Evolutionary conservation across 805 yeast species (phyloP).

Genomic region (Danielozyma ontarioensis): DNA sequence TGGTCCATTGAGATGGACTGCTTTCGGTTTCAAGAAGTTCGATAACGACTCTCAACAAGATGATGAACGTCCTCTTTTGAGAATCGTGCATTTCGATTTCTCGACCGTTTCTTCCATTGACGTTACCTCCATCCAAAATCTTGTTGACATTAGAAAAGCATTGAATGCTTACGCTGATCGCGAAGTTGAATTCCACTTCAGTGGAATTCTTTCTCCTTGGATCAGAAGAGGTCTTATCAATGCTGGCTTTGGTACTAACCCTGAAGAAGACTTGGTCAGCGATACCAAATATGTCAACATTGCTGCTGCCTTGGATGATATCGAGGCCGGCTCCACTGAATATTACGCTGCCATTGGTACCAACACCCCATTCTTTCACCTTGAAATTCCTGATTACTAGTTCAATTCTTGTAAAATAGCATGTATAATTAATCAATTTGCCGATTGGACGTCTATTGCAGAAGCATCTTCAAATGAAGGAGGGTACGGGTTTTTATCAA

Average conservation of each 20-base stretch:
- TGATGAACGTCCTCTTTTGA: conserved; percentile 59
- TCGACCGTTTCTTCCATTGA: conserved; percentile 72
- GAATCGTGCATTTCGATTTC: conserved; percentile 76
- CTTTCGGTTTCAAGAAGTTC: conserved; percentile 23
- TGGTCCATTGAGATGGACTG: conserved; percentile 48
- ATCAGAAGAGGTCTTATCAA: conserved; percentile 67
- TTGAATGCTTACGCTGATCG: conserved; percentile 70
- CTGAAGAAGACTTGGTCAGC: conserved; percentile 34
- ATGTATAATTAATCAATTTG: too few species aligned
- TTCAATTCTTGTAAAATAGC: conserved; percentile 2
- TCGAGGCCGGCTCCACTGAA: conserved; percentile 24
- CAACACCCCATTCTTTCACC: conserved; percentile 70
- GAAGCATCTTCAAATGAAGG: too few species aligned
- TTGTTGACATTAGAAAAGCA: conserved; percentile 71
- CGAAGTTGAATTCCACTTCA: conserved; percentile 85
- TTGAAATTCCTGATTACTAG: conserved; percentile 62
- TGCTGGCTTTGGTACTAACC: conserved; percentile 70
- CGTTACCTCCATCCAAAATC: conserved; percentile 71
- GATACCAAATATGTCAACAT: conserved; percentile 38
- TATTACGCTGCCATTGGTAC: conserved; percentile 57
- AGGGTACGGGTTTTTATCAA: too few species aligned
- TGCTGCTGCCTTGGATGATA: conserved; percentile 24
- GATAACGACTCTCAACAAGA: conserved; percentile 11
- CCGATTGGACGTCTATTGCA: too few species aligned
- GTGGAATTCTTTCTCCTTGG: conserved; percentile 85